Base-by-base conservation (phyloP, 2,329 filamentous ascomycete species). In the Fragosphaeria purpurea region DNA sequence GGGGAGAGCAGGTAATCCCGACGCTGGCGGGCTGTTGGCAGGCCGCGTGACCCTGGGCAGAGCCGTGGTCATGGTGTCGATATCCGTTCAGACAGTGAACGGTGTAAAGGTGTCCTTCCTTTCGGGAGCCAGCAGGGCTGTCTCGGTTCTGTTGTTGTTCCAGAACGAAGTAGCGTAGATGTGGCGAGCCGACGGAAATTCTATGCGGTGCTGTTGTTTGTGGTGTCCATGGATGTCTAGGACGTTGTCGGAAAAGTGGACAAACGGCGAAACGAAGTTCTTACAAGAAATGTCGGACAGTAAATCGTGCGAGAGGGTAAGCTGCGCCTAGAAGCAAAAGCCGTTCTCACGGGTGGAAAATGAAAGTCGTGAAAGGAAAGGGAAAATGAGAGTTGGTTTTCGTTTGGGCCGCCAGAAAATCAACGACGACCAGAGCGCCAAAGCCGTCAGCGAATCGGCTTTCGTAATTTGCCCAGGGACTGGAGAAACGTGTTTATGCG, bases 1-100 rank as follows among this genome's bases (percentile, higher is more conserved):
- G 33, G 88, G 87, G 45, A 94, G 70, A 42, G 86, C 82, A 42
- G 88, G 87, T 31, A 93, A 71, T 33, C 84, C 79, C 55, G 81
- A 77, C 34, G 79, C 81, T 12, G 88, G 85, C 46, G 88, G 85
- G 52, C 82, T 84, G 59, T 82, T 73, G 7, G 84, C 82, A 32
- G 82, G 77, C 65, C 83, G 77, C 13, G 83, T 76, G 32, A 81
- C 76, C 64, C 81, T 77, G 49, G 85, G 84, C 47, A 87, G 72
- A 42, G 83, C 72, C 49, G 82, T 82, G 50, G 78, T 66, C 74
- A 79, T 79, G 53, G 55, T 41, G 50, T 38, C 43, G 48, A 43
- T 53, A 48, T 48, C 50, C 46, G 46, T 7, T 46, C 34, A 8
- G n/a, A 38, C 22, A 22, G 22, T 22, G 22, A 22, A 22, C 22